These are phyloP conservation scores for Lipomyces yamadae DNA, from an alignment of 805 yeast genomes.

Conservation along the genomic window DNA sequence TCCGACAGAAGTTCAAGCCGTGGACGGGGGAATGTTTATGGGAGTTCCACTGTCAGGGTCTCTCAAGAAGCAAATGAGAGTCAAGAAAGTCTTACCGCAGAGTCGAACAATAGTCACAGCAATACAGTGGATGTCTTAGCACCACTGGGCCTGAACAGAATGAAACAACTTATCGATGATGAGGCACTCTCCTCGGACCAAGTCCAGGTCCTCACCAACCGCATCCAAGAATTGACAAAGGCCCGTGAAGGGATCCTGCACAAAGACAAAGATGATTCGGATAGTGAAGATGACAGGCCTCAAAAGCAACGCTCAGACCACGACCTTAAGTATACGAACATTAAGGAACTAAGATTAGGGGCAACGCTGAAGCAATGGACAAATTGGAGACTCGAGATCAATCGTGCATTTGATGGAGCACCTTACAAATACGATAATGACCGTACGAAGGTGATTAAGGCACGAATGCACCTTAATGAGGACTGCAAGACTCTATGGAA, in stretches of 20 bases:
- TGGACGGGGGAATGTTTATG: too few relatives aligned
- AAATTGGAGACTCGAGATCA: not conserved
- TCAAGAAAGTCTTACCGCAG: too few relatives aligned
- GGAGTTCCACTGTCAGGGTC: too few relatives aligned
- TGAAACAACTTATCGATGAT: not conserved
- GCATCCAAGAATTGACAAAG: not conserved
- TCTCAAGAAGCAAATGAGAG: too few relatives aligned
- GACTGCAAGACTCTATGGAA: not conserved
- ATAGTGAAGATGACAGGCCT: not conserved
- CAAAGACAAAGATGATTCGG: not conserved
- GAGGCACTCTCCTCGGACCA: not conserved
- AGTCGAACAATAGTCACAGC: not conserved
- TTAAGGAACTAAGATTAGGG: not conserved
- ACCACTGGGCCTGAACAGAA: not conserved
- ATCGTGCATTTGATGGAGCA: constrained; percentile 1
- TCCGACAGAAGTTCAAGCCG: too few relatives aligned
- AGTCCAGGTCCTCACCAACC: not conserved
- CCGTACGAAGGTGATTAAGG: not conserved
- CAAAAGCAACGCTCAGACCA: not conserved
- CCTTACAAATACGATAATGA: not conserved
- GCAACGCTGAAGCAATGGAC: not conserved
- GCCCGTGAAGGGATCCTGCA: not conserved
- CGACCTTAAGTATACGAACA: not conserved
- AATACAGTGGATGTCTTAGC: not conserved
- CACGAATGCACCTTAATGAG: not conserved